These are phyloP conservation scores for Kwoniella pini DNA, from an alignment of 768 basidiomycete species.

Conservation along the genomic window DNA sequence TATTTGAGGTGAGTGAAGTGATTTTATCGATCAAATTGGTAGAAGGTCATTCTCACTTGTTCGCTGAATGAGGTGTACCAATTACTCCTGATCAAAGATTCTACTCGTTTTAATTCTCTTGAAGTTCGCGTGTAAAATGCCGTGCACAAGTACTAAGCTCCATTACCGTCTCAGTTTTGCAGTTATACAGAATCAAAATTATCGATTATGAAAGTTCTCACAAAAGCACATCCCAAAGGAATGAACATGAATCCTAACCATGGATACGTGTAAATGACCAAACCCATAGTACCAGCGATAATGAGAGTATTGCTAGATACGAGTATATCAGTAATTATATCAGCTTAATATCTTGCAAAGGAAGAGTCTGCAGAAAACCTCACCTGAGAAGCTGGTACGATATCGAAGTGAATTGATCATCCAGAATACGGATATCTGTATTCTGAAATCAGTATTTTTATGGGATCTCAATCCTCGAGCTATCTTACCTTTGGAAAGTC, in stretches of 20 bases:
- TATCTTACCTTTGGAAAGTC: constrained; percentile 36
- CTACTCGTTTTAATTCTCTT: constrained; percentile 43
- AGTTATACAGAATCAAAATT: no score
- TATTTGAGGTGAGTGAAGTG: neutral
- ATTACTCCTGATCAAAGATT: constrained; percentile 30
- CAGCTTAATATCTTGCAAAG: no score
- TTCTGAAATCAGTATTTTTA: neutral
- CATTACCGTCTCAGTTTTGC: neutral
- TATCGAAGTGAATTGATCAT: constrained; percentile 40
- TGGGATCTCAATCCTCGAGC: no score
- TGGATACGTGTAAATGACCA: constrained; percentile 44
- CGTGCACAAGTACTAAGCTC: constrained; percentile 27
- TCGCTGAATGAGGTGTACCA: constrained; percentile 41
- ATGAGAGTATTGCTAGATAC: constrained; percentile 13
- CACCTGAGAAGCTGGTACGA: constrained; percentile 36
- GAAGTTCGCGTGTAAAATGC: constrained; percentile 42
- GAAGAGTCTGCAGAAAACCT: neutral
- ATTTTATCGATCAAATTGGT: neutral
- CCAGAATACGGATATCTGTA: constrained; percentile 52
- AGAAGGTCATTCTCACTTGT: constrained; percentile 21
- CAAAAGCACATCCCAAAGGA: constrained; percentile 32
- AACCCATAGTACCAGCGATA: constrained; percentile 36
- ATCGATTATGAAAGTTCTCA: no score
- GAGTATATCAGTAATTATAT: no score
- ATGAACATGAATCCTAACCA: constrained; percentile 40